A percentile compares a stretch with the other conserved stretches of the same genome.
Evolutionary conservation across 2,329 filamentous ascomycete species (phyloP).

Genomic region (Colletotrichum lindemuthianum): DNA sequence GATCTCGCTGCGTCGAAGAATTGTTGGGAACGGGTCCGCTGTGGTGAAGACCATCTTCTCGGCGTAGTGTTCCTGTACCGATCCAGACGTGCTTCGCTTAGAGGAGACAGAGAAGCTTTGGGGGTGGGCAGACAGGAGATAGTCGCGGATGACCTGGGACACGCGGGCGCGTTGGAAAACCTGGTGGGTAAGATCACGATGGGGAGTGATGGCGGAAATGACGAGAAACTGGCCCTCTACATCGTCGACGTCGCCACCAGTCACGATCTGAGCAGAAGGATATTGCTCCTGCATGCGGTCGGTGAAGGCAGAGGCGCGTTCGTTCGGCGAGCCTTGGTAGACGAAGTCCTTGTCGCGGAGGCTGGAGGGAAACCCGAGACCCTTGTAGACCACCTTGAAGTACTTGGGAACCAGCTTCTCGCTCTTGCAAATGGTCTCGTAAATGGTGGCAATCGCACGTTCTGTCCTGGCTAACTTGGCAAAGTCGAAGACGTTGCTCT

Average conservation of each 20-base stretch:
- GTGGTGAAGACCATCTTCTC: conserved; percentile 89
- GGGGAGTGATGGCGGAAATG: conserved; percentile 81
- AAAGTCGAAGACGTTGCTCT: conserved; percentile 89
- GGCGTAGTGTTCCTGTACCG: conserved; percentile 77
- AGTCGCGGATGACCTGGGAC: conserved; percentile 84
- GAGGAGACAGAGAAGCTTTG: conserved; percentile 81
- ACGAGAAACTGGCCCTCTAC: conserved; percentile 92
- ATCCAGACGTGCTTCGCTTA: conserved; percentile 74
- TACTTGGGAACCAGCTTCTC: conserved; percentile 84
- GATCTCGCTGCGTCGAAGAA: conserved; percentile 88
- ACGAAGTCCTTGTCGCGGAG: conserved; percentile 92
- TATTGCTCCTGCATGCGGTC: conserved; percentile 94
- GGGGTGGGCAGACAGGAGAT: conserved; percentile 82
- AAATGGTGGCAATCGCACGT: conserved; percentile 89
- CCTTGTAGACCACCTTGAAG: conserved; percentile 90
- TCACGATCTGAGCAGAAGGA: conserved; percentile 84
- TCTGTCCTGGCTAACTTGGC: conserved; percentile 89
- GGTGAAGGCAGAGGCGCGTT: conserved; percentile 83
- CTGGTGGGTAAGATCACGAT: conserved; percentile 83
- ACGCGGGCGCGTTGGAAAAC: conserved; percentile 92
- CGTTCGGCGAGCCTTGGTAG: conserved; percentile 82
- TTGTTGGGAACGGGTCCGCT: conserved; percentile 88
- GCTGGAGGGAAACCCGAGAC: conserved; percentile 84
- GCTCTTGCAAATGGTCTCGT: conserved; percentile 87
- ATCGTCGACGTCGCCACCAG: conserved; percentile 75